phyloP scores from a whole-genome alignment of 129 eudicot genomes.

The sunflower (Helianthus annuus) region DNA sequence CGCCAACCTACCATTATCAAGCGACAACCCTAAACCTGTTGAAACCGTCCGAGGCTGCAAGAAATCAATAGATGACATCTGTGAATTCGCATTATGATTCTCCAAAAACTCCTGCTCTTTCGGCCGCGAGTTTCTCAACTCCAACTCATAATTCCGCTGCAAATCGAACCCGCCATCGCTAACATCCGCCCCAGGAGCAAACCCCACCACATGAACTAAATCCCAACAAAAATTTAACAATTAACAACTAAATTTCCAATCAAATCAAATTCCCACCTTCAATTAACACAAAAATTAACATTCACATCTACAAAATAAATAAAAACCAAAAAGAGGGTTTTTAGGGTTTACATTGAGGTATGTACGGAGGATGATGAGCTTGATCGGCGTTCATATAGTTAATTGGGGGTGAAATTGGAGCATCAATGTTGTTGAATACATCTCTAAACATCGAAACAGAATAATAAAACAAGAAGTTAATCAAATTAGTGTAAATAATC shows the following conservation, averaged over 20 bases:
- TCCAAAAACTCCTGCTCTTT: conserved; percentile 71
- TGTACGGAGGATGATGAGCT: conserved; percentile 76
- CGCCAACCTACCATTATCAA: conserved; percentile 68
- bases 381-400: conserved; percentile 55
- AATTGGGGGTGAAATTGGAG: conserved; percentile 53
- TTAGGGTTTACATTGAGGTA: conserved; percentile 63
- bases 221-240: neutral
- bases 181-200: conserved; percentile 62
- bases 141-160: conserved; percentile 58
- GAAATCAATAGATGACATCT: conserved; percentile 75
- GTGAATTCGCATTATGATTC: conserved; percentile 56
- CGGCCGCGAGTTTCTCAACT: conserved; percentile 50
- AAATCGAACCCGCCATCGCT: conserved; percentile 57
- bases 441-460: conserved; percentile 45
- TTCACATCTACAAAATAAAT: neutral
- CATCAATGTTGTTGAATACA: conserved; percentile 50
- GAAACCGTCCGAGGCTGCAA: conserved; percentile 78
- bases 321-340: neutral
- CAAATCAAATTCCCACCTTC: conserved; percentile 1
- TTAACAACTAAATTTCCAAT: neutral
- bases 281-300: neutral
- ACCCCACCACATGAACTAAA: conserved; percentile 75
- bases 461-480: neutral
- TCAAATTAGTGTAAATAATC: no score
- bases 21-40: conserved; percentile 68